Conservation (phyloP, 768 basidiomycete genomes). For the Boletus rubropictus region DNA sequence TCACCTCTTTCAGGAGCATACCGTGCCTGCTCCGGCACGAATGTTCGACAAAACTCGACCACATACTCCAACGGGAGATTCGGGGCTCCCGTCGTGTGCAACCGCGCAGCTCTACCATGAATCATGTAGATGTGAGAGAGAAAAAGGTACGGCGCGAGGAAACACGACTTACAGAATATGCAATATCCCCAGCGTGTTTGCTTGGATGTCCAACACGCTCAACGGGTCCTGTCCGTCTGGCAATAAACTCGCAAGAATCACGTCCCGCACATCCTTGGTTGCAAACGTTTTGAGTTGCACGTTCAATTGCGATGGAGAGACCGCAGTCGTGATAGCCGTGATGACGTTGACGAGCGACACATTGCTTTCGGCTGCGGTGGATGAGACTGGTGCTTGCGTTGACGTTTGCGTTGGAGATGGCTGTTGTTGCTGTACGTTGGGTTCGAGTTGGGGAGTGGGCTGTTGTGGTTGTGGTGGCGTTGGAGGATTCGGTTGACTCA, state of each 20-base stretch:
- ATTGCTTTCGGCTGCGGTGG: conserved; percentile 1
- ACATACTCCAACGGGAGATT: conserved; percentile 42
- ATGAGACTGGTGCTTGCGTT: conserved; percentile 3
- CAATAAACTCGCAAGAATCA: conserved; percentile 48
- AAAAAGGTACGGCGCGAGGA: background rate
- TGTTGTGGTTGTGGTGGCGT: conserved; percentile 20
- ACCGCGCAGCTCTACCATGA: conserved; percentile 50
- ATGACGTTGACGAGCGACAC: conserved; percentile 38
- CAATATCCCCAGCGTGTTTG: conserved; percentile 59
- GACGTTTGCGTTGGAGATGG: conserved; percentile 12
- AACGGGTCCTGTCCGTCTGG: conserved; percentile 66
- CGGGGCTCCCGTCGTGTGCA: conserved; percentile 36
- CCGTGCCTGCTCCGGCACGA: conserved; percentile 58
- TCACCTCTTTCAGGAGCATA: conserved; percentile 64
- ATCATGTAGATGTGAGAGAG: background rate
- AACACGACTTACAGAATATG: conserved; percentile 60
- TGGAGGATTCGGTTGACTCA: conserved; percentile 26
- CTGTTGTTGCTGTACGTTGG: conserved; percentile 12
- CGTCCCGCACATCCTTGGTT: conserved; percentile 54
- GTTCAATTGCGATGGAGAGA: conserved; percentile 35
- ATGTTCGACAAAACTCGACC: conserved; percentile 54
- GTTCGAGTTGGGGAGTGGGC: conserved; percentile 11
- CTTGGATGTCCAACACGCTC: conserved; percentile 45
- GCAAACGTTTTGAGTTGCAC: conserved; percentile 41
- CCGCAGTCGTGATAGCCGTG: conserved; percentile 41